Evolutionary conservation across 306 rosid species (phyloP).

Genomic region (peach (Prunus persica)): Prunus_persica_NCBIv2 NC_034014.1:30370501-30371000

Average conservation of each 20-base stretch:
- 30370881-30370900: constrained; percentile 22
- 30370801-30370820: constrained; percentile 35
- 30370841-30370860: constrained; percentile 34
- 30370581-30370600: constrained; percentile 14
- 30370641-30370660: constrained; percentile 21
- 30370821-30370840: constrained; percentile 21
- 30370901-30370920: constrained; percentile 24
- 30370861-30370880: constrained; percentile 30
- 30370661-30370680: constrained; percentile 38
- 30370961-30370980: constrained; percentile 24
- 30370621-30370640: constrained; percentile 3
- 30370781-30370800: constrained; percentile 38
- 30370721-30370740: constrained; percentile 95
- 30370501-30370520: constrained; percentile 25
- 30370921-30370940: constrained; percentile 26
- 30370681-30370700: constrained; percentile 41
- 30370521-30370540: constrained; percentile 5
- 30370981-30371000: constrained; percentile 32
- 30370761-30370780: constrained; percentile 68
- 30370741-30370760: constrained; percentile 91
- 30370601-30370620: constrained; percentile 14
- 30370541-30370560: constrained; percentile 26
- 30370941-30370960: constrained; percentile 30
- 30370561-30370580: constrained; percentile 19
- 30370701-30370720: constrained; percentile 56